A percentile compares a stretch with the other conserved stretches of the same genome.
Evolutionary conservation across 257 asterid genomes (phyloP).

Genomic region (Solanum raphanifolium): DNA sequence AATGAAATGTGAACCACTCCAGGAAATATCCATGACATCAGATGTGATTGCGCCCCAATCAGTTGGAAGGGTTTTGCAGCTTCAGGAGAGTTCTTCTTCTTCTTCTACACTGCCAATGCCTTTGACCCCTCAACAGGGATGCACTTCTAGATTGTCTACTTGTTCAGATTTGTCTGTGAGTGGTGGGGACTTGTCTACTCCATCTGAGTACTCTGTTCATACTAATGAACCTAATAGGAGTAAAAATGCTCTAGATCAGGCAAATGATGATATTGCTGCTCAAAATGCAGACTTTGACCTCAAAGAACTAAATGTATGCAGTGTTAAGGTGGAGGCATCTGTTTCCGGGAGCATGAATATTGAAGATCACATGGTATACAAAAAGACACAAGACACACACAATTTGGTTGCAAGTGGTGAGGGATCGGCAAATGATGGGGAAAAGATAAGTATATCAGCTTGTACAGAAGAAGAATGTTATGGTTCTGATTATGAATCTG

Average conservation of each 20-base stretch:
- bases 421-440: constrained; percentile 30
- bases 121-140: constrained; percentile 35
- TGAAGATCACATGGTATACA: constrained; percentile 12
- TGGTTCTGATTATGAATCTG: constrained; percentile 50
- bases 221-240: constrained; percentile 14
- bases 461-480: constrained; percentile 39
- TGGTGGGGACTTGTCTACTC: constrained; percentile 14
- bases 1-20: constrained; percentile 42
- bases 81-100: constrained; percentile 47
- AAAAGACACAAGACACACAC: constrained; percentile 14
- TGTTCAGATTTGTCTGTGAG: constrained; percentile 7
- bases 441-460: constrained; percentile 27
- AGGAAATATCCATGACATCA: constrained; percentile 13
- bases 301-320: constrained; percentile 14
- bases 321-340: constrained; percentile 2
- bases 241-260: constrained; percentile 14
- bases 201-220: constrained; percentile 36
- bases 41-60: constrained; percentile 14
- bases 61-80: constrained; percentile 29
- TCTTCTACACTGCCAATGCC: constrained; percentile 28
- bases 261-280: constrained; percentile 9
- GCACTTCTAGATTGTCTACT: constrained; percentile 23
- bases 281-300: constrained; percentile 9
- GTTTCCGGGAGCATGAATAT: constrained; percentile 8
- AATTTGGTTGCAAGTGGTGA: constrained; percentile 19